phyloP scores from a whole-genome alignment of 495 filamentous ascomycete genomes.

The Neurospora sp. region DNA sequence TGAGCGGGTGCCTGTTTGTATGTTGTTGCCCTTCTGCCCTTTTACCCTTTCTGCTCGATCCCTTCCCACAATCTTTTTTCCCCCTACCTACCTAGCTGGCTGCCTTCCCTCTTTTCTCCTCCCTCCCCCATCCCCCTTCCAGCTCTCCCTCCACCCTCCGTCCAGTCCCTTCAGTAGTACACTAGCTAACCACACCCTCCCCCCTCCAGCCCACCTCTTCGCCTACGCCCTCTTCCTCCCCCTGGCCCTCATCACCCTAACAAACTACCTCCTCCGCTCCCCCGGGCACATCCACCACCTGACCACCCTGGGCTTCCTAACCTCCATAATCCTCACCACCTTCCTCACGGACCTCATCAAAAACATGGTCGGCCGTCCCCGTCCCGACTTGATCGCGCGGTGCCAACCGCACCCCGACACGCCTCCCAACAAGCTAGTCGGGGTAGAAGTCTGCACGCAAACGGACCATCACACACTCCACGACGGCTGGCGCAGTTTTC shows the following conservation, averaged over 20 bases:
- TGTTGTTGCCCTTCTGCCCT: slow-evolving; percentile 9
- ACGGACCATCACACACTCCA: slow-evolving; percentile 66
- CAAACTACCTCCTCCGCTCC: slow-evolving; percentile 51
- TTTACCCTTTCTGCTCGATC: too few relatives aligned
- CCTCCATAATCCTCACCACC: slow-evolving; percentile 64
- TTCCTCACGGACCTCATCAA: slow-evolving; percentile 90
- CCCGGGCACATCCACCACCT: slow-evolving; percentile 75
- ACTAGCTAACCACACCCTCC: too few relatives aligned
- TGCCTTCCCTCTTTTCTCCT: too few relatives aligned
- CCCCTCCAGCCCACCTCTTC: slow-evolving; percentile 49
- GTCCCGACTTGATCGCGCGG: slow-evolving; percentile 82
- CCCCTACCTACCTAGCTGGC: too few relatives aligned
- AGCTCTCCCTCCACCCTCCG: slow-evolving; percentile 73
- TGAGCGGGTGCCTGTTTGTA: slow-evolving; percentile 76
- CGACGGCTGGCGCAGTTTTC: slow-evolving; percentile 91
- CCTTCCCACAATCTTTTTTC: too few relatives aligned
- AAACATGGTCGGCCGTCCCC: slow-evolving; percentile 79
- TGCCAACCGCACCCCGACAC: slow-evolving; percentile 65
- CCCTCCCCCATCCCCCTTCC: slow-evolving; percentile 37
- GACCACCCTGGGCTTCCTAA: slow-evolving; percentile 67
- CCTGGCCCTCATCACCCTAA: slow-evolving; percentile 51
- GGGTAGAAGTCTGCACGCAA: slow-evolving; percentile 72
- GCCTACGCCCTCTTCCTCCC: slow-evolving; percentile 67
- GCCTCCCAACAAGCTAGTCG: slow-evolving; percentile 55
- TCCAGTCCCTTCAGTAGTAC: too few relatives aligned